Evolutionary conservation across 257 asterid genomes (phyloP), one percentile per base, ranked within the genome.

Genomic region (Cruciata laevipes): DNA sequence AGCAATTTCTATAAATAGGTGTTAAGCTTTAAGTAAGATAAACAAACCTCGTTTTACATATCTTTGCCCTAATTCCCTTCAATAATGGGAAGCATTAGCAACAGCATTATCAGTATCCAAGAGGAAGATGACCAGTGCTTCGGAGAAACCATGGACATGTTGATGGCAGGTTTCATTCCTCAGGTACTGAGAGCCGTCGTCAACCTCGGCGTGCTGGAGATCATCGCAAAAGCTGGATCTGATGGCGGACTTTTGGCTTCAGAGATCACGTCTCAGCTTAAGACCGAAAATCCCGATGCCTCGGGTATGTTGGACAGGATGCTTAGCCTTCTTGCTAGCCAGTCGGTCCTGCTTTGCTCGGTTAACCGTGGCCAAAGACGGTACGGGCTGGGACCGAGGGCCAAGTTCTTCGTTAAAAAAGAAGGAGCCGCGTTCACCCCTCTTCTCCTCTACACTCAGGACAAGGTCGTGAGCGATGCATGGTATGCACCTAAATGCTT

Each of bases 241-340:
- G 75, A 69, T 6, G 76, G 72, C 13, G 66, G 61, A 7, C 49
- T 77, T n/a, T 77, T 83, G 7, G 63, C 85, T 65, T 68, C 74
- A 1, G 55, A 80, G 20, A 75, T 83, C 40, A 78, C 59, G 1
- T 35, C 75, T 16, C 61, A 59, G 0, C 63, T 83, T 16, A 68
- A 79, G 21, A 47, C 69, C 2, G 23, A 47, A 11, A 65, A 61
- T 40, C 73, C 72, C 5, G 70, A 61, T 31, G 77, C 83, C 0
- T 60, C 80, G 2, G 5, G 14, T 7, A 58, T 71, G 74, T 66
- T 77, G 0, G 87, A 80, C 56, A 47, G 78, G 52, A 77, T 83
- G 83, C 81, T 83, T 11, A 64, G 79, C 9, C 69, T 80, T 37
- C 68, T 83, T 6, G 81, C 84, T 42, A 33, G 69, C 61, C 40